Evolutionary conservation across 345 rosid species (phyloP).

Genomic region (Psidium friedrichsthalianum): DNA sequence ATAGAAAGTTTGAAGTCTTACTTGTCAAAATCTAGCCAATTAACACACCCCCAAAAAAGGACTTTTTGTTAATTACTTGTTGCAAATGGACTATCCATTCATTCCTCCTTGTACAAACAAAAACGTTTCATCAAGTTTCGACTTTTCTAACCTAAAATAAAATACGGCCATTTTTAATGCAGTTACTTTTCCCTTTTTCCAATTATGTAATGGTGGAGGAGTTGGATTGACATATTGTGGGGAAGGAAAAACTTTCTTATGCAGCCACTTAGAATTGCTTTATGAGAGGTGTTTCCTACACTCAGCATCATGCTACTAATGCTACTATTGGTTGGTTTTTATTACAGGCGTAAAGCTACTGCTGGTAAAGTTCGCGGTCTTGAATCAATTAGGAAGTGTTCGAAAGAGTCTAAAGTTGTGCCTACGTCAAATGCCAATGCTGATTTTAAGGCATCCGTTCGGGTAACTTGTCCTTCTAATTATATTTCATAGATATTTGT

Average conservation of each 20-base stretch:
- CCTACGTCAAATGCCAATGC: constrained; percentile 34
- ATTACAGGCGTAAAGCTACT: constrained; percentile 19
- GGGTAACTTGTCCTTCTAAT: constrained; percentile 9
- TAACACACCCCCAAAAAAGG: not conserved
- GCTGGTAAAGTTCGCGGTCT: constrained; percentile 19
- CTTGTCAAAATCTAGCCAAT: not conserved
- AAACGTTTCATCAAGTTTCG: not conserved
- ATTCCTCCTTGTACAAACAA: not conserved
- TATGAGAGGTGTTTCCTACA: not conserved
- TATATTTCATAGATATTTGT: not conserved
- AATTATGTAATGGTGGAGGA: not conserved
- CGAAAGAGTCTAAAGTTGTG: constrained; percentile 24
- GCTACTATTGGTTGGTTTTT: not conserved
- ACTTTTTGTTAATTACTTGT: not conserved
- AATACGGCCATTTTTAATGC: not conserved
- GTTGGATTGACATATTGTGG: not conserved
- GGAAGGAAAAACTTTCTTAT: not conserved
- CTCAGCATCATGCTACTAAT: not conserved
- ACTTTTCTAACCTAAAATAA: not conserved
- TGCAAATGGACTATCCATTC: not conserved
- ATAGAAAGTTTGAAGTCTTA: not conserved
- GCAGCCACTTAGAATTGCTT: not conserved
- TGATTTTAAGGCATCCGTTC: constrained; percentile 21
- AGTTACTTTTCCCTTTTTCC: not conserved
- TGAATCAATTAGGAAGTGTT: constrained; percentile 12